Evolutionary conservation across 1,139 yeast genomes (phyloP), one percentile per base, ranked within the genome.

Genomic region (Geotrichum phurueaensis): DNA sequence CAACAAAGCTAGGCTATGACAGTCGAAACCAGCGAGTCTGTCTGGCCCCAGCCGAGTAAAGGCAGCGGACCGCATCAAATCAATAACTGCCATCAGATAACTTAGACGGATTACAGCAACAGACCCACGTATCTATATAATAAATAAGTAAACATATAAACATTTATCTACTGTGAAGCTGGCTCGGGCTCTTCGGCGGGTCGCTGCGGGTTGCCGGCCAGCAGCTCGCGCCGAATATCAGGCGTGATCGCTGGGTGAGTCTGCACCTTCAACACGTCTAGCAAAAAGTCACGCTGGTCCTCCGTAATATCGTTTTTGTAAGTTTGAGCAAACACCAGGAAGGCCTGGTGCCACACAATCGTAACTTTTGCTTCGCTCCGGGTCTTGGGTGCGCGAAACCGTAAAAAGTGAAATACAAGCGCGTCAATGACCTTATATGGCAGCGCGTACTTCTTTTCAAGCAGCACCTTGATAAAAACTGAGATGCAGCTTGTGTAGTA

Each of bases 351-450:
- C 98, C 99, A 94, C 48, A 94, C 92, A 13, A 94, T 89, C 3
- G 99, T 98, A 69, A 94, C 80, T n/a, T 87, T 84, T 15, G 83
- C 78, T 54, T 76, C 78, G 36, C 72, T 72, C 51, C 72, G 72
- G 54, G 72, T 74, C 49, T 74, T 76, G 29, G 77, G 82, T 12
- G 47, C 55, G 18, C 57, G 51, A 76, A 94, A 94, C 68, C 91
- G 82, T 88, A 92, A 87, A 74, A 94, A 94, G 72, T 91, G 96
- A 72, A 89, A 92, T n/a, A 94, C 99, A 66, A 90, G 81, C 65
- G 92, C 96, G 73, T 95, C 99, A 62, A 94, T 84, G 1, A 96
- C 95, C 76, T 92, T 97, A 75, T 91, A 94, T 47, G 99, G 99
- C 65, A 94, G 79, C 0, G 99, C 98, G 70, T 95, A 95, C 74